These are phyloP conservation scores for Akanthomyces muscarius DNA, from an alignment of 2,329 filamentous ascomycete species.

Conservation along the genomic window DNA sequence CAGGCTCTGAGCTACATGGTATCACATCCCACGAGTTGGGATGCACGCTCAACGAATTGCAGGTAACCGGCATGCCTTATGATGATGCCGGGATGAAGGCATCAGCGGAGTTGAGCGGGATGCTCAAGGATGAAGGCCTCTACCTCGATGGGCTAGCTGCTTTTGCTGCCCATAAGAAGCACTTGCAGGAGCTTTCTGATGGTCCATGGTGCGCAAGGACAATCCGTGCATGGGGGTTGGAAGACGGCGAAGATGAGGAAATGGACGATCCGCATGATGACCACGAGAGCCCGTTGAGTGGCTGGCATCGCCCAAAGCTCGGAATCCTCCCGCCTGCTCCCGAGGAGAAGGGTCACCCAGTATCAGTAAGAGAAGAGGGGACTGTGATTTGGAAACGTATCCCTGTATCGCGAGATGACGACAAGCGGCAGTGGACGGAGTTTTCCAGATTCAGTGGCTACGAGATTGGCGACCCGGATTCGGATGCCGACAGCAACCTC, in stretches of 20 bases:
- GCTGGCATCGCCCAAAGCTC: conserved; percentile 27
- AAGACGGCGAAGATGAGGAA: conserved; percentile 24
- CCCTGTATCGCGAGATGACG: conserved; percentile 37
- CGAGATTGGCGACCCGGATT: conserved; percentile 31
- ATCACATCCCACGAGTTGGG: conserved; percentile 51
- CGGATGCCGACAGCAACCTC: conserved; percentile 33
- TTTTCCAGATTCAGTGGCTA: conserved; percentile 41
- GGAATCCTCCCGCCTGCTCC: conserved; percentile 38
- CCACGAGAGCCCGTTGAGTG: conserved; percentile 24
- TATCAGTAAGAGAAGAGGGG: conserved; percentile 38
- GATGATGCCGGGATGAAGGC: conserved; percentile 47
- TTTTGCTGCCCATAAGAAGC: conserved; percentile 39
- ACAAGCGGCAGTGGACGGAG: conserved; percentile 44
- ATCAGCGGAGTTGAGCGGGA: conserved; percentile 45
- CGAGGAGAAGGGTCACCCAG: conserved; percentile 39
- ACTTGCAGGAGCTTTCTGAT: conserved; percentile 38
- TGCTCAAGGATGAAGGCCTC: conserved; percentile 52
- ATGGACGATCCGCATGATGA: conserved; percentile 25
- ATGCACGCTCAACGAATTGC: conserved; percentile 49
- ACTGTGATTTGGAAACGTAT: conserved; percentile 50
- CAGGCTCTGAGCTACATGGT: conserved; percentile 47
- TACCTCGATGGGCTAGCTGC: conserved; percentile 43
- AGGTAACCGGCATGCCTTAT: conserved; percentile 48
- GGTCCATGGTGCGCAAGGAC: conserved; percentile 40
- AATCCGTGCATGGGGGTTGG: conserved; percentile 40